Base-by-base conservation (phyloP, 345 rosid species). In the Melaleuca alternifolia region DNA sequence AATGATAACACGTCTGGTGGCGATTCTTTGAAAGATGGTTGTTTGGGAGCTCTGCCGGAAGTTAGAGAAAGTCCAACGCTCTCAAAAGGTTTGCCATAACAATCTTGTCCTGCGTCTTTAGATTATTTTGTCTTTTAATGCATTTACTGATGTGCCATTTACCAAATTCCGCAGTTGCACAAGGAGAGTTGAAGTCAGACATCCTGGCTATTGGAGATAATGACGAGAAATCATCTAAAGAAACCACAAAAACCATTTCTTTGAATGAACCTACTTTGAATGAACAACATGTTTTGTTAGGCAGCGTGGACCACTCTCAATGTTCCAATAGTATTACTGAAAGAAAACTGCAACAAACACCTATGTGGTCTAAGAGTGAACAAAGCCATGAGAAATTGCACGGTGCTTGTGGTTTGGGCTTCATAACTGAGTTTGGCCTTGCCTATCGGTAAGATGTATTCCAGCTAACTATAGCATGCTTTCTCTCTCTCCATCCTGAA, bases 361-460 rank as follows among this genome's bases (percentile, higher is more conserved):
- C 87, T 41, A 75, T 87, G 52, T 87, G 88, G 84, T 83, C 87
- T 84, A 86, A 86, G 84, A 86, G 87, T 61, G 89, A 91, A 61
- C 87, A 56, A 30, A 89, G 54, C 59, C 89, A 89, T 84, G 89
- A 85, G 79, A 91, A 83, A 84, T 83, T 83, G 46, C 85, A 84
- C 87, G 85, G 86, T 76, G 84, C 88, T 10, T 77, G 83, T 84
- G 79, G 84, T 87, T 77, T 46, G 6, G 48, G 87, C 62, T 83
- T 86, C 89, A 54, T 20, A 50, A 86, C 84, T 57, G 88, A 87
- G 83, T 86, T 30, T 79, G 62, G 61, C 86, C 65, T 62, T 15
- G 90, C 89, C 89, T 77, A 85, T 52, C 79, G 75, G 96, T 93
- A 44, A 50, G 89, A 88, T 71, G 30, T 59, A 28, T 30, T 50